Base-by-base conservation (phyloP, 2,329 filamentous ascomycete species). In the Xylaria digitata region DNA sequence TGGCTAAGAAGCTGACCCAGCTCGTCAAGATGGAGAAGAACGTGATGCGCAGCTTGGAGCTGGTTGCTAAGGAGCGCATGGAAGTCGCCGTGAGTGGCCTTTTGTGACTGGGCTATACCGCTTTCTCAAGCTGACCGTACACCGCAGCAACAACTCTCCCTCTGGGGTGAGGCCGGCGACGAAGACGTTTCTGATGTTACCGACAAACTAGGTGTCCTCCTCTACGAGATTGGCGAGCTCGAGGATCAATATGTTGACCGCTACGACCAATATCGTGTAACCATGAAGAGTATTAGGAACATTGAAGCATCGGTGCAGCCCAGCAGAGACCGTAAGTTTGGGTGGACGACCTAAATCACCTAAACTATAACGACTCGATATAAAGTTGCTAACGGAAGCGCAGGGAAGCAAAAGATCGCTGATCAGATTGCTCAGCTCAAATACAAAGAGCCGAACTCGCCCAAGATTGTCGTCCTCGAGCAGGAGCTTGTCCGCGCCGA, bases 11-110 rank as follows among this genome's bases (percentile, higher is more conserved):
- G 87, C 90, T 99, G 70, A 93, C 94, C 46, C 93, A 97, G 84
- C 88, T 99, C 60, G 96, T 99, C 71, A 99, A 99, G 89, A 99
- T 99, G 96, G 96, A 99, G 85, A 99, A 99, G 90, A 98, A 99
- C 79, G 93, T 97, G 64, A 99, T 99, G 96, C 93, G 96, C 81
- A 97, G 94, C 80, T 90, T 98, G 86, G 96, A 99, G 80, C 87
- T 93, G 56, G 96, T 98, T 61, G 94, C 94, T 52, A 91, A 94
- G 77, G 96, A 99, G 86, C 90, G 96, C 75, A 98, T 98, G 94
- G 96, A 98, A 77, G 95, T 97, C 73, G 96, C 96, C 77, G 94
- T 97, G 92, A 77, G 93, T 87, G 23, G 45, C 15, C n/a, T 6
- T 6, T 13, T 8, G 15, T 26, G 21, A 59, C 13, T 59, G 48